These are phyloP conservation scores for Desmodesmus armatus DNA, from an alignment of 139 green algal species.

Conservation along the genomic window DNA sequence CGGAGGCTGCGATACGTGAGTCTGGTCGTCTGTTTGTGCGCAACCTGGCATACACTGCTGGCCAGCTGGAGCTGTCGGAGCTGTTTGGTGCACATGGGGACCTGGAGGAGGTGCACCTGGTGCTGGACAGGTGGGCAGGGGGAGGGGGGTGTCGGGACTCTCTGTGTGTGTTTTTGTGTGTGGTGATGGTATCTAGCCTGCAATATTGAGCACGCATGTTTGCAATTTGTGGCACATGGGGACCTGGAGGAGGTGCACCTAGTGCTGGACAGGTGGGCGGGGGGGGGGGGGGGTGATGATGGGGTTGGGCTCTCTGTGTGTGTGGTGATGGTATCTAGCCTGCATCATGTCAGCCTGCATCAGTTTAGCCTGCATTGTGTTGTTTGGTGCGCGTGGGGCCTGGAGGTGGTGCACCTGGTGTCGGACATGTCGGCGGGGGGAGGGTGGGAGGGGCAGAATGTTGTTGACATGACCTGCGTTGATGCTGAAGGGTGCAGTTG, in stretches of 20 bases:
- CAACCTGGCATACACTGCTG: conserved; percentile 93
- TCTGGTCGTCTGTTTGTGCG: conserved; percentile 94
- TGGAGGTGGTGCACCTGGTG: conserved; percentile 94
- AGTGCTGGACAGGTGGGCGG: conserved; percentile 86
- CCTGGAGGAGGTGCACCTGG: conserved; percentile 91
- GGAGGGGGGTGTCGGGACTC: too few relatives aligned
- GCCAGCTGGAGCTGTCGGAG: conserved; percentile 86
- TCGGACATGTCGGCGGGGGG: conserved; percentile 77
- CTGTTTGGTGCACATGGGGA: conserved; percentile 84
- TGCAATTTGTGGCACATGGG: conserved; percentile 81
- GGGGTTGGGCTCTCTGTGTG: too few relatives aligned
- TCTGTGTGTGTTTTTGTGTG: too few relatives aligned
- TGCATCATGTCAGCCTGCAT: too few relatives aligned
- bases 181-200: too few relatives aligned
- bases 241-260: conserved; percentile 91
- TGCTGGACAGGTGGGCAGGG: conserved; percentile 84
- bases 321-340: too few relatives aligned
- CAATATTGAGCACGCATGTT: too few relatives aligned
- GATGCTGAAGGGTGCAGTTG: too few relatives aligned
- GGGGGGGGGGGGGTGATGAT: too few relatives aligned
- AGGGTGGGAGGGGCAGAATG: too few relatives aligned
- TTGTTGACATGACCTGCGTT: too few relatives aligned
- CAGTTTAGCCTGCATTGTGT: too few relatives aligned
- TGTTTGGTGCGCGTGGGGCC: conserved; percentile 82
- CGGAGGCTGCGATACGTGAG: conserved; percentile 58